Percentiles rank a stretch among this genome's conserved stretches.
These are phyloP conservation scores for Acer negundo DNA, from an alignment of 345 rosid genomes.

Conservation along the genomic window DNA sequence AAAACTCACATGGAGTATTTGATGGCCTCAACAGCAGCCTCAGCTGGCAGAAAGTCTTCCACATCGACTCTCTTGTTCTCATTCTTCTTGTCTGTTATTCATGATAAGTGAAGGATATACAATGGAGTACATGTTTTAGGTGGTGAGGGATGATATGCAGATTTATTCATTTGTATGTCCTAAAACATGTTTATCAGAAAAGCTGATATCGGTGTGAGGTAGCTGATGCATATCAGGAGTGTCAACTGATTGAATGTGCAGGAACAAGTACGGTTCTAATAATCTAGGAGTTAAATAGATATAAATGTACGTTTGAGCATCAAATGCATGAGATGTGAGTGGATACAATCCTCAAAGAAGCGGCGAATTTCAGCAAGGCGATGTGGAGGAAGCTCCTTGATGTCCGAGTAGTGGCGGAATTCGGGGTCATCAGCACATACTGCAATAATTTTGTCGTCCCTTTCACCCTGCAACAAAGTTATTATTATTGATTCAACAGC, in stretches of 20 bases:
- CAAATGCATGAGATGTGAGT: constrained; percentile 5
- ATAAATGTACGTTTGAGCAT: constrained; percentile 8
- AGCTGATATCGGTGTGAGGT: not conserved
- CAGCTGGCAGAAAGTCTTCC: constrained; percentile 88
- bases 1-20: constrained; percentile 81
- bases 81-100: constrained; percentile 81
- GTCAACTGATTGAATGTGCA: not conserved
- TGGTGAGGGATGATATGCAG: not conserved
- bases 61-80: constrained; percentile 97
- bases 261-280: not conserved
- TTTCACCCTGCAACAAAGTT: constrained; percentile 69
- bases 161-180: not conserved
- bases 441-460: constrained; percentile 97
- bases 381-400: constrained; percentile 97
- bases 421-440: constrained; percentile 99
- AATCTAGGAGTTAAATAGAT: not conserved
- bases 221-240: not conserved
- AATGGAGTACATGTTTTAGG: not conserved
- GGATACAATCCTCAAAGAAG: constrained; percentile 99
- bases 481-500: not conserved
- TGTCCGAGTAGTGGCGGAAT: constrained; percentile 89
- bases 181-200: not conserved
- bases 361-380: constrained; percentile 98
- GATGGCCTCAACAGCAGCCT: constrained; percentile 72
- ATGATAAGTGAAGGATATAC: constrained; percentile 39